Evolutionary conservation across 305 asterid species (phyloP).

Genomic region (Plantago coronopus): DNA sequence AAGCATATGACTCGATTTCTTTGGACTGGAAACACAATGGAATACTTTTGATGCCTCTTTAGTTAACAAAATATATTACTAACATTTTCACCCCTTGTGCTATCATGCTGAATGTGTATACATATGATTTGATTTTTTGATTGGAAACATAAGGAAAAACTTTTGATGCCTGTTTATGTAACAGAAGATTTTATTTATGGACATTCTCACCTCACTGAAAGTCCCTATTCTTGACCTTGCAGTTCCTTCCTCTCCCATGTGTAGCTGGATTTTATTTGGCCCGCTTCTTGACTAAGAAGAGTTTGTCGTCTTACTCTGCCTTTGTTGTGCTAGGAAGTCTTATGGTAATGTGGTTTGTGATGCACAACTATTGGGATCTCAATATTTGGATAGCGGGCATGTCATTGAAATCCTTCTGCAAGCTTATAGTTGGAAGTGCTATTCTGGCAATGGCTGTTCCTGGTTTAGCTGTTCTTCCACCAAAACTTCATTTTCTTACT

Average conservation of each 20-base stretch:
- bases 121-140: no score
- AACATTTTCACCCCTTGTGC: constrained; percentile 15
- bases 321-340: constrained; percentile 90
- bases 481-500: constrained; percentile 59
- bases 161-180: not conserved
- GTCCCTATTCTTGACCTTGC: constrained; percentile 36
- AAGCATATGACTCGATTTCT: no score
- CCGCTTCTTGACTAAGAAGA: constrained; percentile 89
- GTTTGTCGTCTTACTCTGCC: constrained; percentile 75
- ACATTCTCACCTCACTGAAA: constrained; percentile 25
- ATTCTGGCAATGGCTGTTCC: constrained; percentile 91
- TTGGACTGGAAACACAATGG: no score
- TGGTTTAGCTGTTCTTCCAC: constrained; percentile 94
- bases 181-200: constrained; percentile 2
- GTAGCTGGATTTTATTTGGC: constrained; percentile 94
- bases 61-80: no score
- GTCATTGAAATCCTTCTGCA: constrained; percentile 93
- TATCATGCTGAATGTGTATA: no score
- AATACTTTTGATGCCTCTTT: no score
- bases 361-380: constrained; percentile 97
- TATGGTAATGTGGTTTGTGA: constrained; percentile 93
- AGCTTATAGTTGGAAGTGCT: constrained; percentile 88
- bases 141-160: no score
- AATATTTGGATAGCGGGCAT: constrained; percentile 99
- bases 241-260: constrained; percentile 92